Conservation (phyloP, 768 basidiomycete species). For the Lentinula detonsa region DNA sequence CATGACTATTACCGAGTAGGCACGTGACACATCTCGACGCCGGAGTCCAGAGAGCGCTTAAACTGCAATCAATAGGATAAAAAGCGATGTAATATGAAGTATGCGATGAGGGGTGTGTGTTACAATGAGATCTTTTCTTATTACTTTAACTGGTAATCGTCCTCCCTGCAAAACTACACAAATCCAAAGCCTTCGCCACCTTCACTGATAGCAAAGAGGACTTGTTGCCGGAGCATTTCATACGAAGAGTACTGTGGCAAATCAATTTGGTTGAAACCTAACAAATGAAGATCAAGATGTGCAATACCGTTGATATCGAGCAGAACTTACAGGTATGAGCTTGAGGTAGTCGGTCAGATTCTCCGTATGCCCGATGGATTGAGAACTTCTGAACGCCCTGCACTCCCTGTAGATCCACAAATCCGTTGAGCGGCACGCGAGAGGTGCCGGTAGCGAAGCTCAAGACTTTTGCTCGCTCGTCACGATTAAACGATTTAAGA, state of each 20-base stretch:
- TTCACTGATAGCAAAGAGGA: slow-evolving; percentile 91
- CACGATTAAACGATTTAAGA: slow-evolving; percentile 93
- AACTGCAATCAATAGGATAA: too few relatives aligned
- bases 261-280: slow-evolving; percentile 93
- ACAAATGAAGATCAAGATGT: slow-evolving; percentile 9
- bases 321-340: slow-evolving; percentile 76
- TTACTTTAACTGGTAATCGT: not conserved
- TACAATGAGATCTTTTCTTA: not conserved
- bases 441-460: slow-evolving; percentile 96
- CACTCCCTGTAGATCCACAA: slow-evolving; percentile 91
- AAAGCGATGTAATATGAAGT: not conserved
- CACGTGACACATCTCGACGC: too few relatives aligned
- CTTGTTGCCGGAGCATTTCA: slow-evolving; percentile 89
- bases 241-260: slow-evolving; percentile 94
- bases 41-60: not conserved
- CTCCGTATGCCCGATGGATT: slow-evolving; percentile 90
- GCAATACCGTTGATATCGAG: not conserved
- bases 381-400: slow-evolving; percentile 94
- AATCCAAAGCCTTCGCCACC: slow-evolving; percentile 96
- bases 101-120: not conserved
- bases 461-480: slow-evolving; percentile 93
- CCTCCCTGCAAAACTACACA: slow-evolving; percentile 8
- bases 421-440: slow-evolving; percentile 90
- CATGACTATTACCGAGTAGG: not conserved
- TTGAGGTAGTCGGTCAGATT: slow-evolving; percentile 78